These are phyloP conservation scores for Ganoderma lingzhi DNA, from an alignment of 1,284 basidiomycete species.

Conservation along the genomic window DNA sequence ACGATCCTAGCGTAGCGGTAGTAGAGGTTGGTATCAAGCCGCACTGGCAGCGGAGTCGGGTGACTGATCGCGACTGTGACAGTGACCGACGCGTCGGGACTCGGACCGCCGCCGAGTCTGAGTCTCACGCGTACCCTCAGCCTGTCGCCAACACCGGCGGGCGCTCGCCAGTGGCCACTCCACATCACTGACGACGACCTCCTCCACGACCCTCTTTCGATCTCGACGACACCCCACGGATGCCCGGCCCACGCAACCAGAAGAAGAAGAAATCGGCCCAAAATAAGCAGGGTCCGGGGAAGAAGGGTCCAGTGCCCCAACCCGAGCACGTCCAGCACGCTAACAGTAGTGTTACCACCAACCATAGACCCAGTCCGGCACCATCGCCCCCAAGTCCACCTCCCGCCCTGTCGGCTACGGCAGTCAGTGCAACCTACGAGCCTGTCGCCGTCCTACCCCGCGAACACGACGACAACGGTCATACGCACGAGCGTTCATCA, in stretches of 20 bases:
- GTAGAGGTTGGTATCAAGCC: no score
- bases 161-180: neutral
- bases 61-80: slow-evolving; percentile 20
- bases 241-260: slow-evolving; percentile 58
- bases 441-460: neutral
- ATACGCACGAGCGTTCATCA: neutral
- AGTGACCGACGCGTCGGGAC: slow-evolving; percentile 15
- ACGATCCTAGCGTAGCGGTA: no score
- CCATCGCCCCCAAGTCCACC: slow-evolving; percentile 13
- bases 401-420: neutral
- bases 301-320: slow-evolving; percentile 9
- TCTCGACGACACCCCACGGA: slow-evolving; percentile 28
- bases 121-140: neutral
- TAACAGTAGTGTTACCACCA: neutral
- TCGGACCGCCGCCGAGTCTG: neutral
- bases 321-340: neutral
- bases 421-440: neutral
- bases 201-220: neutral
- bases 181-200: neutral
- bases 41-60: neutral
- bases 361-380: neutral
- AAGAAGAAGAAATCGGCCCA: slow-evolving; percentile 50
- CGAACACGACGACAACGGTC: neutral
- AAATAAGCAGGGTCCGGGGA: slow-evolving; percentile 38
- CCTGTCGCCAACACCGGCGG: neutral